Evolutionary conservation across 352 stramenopile species (phyloP).

Genomic region (Pythium insidiosum): DNA sequence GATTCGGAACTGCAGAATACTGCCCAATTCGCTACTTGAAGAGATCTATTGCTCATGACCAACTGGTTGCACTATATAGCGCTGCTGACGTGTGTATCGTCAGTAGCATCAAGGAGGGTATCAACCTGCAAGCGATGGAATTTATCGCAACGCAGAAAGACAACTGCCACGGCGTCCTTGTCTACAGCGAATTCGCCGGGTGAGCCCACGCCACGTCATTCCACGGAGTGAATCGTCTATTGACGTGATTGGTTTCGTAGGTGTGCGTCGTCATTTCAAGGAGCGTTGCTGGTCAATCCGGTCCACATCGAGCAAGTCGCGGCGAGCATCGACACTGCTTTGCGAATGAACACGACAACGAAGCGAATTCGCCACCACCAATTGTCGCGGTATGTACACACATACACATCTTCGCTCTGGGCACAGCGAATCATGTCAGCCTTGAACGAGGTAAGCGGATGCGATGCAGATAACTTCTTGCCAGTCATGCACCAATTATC

Average conservation of each 20-base stretch:
- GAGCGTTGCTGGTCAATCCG: slow-evolving; percentile 82
- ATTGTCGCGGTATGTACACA: slow-evolving; percentile 82
- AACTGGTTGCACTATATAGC: slow-evolving; percentile 88
- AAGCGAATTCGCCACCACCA: slow-evolving; percentile 85
- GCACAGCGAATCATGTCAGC: slow-evolving; percentile 79
- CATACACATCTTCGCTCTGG: slow-evolving; percentile 85
- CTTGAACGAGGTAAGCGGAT: slow-evolving; percentile 56
- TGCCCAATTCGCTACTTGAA: slow-evolving; percentile 86
- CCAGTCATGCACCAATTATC: slow-evolving; percentile 59
- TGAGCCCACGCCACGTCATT: slow-evolving; percentile 13
- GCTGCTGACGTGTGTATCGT: slow-evolving; percentile 83
- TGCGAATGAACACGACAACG: slow-evolving; percentile 82
- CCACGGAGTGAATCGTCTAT: neutral
- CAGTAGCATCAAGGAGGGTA: slow-evolving; percentile 87
- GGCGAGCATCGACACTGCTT: slow-evolving; percentile 70
- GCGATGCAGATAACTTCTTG: too few relatives aligned
- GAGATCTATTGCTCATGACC: slow-evolving; percentile 76
- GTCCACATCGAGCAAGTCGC: slow-evolving; percentile 87
- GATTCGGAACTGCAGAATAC: slow-evolving; percentile 84
- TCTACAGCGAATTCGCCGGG: slow-evolving; percentile 89
- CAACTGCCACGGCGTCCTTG: slow-evolving; percentile 77
- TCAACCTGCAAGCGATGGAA: slow-evolving; percentile 89
- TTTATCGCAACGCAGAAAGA: slow-evolving; percentile 85
- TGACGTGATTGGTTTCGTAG: too few relatives aligned
- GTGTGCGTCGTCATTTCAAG: slow-evolving; percentile 86